phyloP scores from a whole-genome alignment of 768 basidiomycete species.

The Dentipellis fragilis region DNA sequence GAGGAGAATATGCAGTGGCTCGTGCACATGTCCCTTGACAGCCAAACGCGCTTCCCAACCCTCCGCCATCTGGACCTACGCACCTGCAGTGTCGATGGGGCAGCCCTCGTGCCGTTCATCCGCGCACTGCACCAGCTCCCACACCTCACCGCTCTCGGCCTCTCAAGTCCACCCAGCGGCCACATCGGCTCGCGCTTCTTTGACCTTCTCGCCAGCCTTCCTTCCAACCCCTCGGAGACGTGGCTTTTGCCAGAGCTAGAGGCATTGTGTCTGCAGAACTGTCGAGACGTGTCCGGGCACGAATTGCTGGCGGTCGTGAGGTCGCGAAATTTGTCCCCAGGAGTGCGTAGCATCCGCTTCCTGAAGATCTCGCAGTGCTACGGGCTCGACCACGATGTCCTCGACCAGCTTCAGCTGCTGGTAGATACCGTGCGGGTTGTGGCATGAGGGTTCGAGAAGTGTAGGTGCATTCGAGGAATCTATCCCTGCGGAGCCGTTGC shows the following conservation, averaged over 20 bases:
- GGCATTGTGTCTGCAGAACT: slow-evolving; percentile 20
- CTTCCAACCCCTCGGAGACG: slow-evolving; percentile 4
- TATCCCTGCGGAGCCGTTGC: no score
- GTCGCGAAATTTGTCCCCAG: slow-evolving; percentile 14
- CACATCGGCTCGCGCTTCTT: slow-evolving; percentile 18
- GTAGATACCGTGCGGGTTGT: slow-evolving; percentile 16
- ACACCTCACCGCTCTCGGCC: slow-evolving; percentile 19
- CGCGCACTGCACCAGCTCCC: slow-evolving; percentile 20
- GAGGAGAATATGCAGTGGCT: slow-evolving; percentile 23
- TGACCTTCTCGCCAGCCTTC: slow-evolving; percentile 17
- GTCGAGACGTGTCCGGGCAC: slow-evolving; percentile 21
- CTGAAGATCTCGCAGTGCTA: slow-evolving; percentile 20
- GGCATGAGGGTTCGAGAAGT: no score
- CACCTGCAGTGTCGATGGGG: slow-evolving; percentile 21
- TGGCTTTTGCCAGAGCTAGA: slow-evolving; percentile 21
- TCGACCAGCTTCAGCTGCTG: slow-evolving; percentile 15
- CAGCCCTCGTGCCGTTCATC: slow-evolving; percentile 20
- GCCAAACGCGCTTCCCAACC: slow-evolving; percentile 13
- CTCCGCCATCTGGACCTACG: slow-evolving; percentile 21
- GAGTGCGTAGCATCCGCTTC: slow-evolving; percentile 16
- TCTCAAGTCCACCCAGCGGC: slow-evolving; percentile 19
- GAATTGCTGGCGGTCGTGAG: slow-evolving; percentile 19
- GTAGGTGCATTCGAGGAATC: no score
- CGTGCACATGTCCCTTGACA: slow-evolving; percentile 13
- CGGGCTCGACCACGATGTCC: slow-evolving; percentile 15